Evolutionary conservation across 805 yeast genomes (phyloP).

Genomic region (Komagataella phaffii): DNA sequence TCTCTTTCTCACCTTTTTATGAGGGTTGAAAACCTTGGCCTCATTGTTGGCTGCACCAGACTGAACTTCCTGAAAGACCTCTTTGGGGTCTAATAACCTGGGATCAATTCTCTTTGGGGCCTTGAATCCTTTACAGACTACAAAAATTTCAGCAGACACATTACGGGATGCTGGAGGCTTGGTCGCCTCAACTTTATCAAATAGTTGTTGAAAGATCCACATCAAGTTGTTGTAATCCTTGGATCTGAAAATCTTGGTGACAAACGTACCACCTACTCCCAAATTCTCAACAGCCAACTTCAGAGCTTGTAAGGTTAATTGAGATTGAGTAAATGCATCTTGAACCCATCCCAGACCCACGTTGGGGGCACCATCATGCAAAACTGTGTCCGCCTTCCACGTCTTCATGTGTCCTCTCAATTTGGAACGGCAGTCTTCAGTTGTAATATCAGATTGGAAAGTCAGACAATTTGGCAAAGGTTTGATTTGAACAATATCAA

Average conservation of each 20-base stretch:
- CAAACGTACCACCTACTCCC: slow-evolving; percentile 85
- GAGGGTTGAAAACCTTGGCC: slow-evolving; percentile 91
- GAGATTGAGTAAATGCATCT: slow-evolving; percentile 98
- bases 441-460: slow-evolving; percentile 93
- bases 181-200: slow-evolving; percentile 95
- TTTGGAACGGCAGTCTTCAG: slow-evolving; percentile 93
- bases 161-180: slow-evolving; percentile 98
- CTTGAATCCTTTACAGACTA: slow-evolving; percentile 89
- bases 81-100: slow-evolving; percentile 77
- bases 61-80: slow-evolving; percentile 86
- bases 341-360: slow-evolving; percentile 99
- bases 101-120: slow-evolving; percentile 96
- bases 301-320: slow-evolving; percentile 84
- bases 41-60: slow-evolving; percentile 69
- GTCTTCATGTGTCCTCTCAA: slow-evolving; percentile 94
- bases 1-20: slow-evolving; percentile 78
- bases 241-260: slow-evolving; percentile 96
- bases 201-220: slow-evolving; percentile 96
- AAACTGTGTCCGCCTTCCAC: slow-evolving; percentile 96
- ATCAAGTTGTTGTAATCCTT: slow-evolving; percentile 92
- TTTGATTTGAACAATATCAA: slow-evolving; percentile 96
- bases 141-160: slow-evolving; percentile 98
- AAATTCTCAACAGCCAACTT: slow-evolving; percentile 90
- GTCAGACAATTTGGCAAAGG: slow-evolving; percentile 92
- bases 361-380: slow-evolving; percentile 99